Conservation (phyloP, 2,329 filamentous ascomycete genomes). For the Alternaria novae-zelandiae region DNA sequence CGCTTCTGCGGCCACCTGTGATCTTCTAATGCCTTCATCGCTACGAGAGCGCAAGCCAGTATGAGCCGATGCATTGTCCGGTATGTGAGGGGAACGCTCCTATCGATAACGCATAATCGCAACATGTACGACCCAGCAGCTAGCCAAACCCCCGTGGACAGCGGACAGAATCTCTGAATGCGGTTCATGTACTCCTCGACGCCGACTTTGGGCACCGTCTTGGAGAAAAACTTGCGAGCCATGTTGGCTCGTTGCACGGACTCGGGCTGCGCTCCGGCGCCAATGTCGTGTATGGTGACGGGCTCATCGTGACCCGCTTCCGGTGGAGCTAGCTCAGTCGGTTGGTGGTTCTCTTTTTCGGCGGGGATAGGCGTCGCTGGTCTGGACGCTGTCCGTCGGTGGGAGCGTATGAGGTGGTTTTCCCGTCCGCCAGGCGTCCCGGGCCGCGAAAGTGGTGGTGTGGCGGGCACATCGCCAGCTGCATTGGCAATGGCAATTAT, state of each 20-base stretch:
- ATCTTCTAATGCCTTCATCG: constrained; percentile 95
- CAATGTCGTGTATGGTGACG: constrained; percentile 51
- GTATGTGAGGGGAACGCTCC: constrained; percentile 78
- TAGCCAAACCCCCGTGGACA: constrained; percentile 92
- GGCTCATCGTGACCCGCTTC: constrained; percentile 60
- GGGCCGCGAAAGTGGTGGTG: constrained; percentile 70
- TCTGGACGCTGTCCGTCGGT: constrained; percentile 46
- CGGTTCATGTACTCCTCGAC: constrained; percentile 85
- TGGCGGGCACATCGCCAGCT: constrained; percentile 80
- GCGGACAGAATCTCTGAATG: constrained; percentile 88
- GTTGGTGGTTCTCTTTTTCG: constrained; percentile 49
- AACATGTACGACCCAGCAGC: constrained; percentile 88
- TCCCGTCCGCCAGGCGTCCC: constrained; percentile 59
- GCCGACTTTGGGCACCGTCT: constrained; percentile 80
- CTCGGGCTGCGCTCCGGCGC: constrained; percentile 74
- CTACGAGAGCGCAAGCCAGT: constrained; percentile 82
- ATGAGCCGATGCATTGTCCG: constrained; percentile 87
- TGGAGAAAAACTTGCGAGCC: constrained; percentile 91
- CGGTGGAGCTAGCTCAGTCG: constrained; percentile 54
- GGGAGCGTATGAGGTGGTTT: constrained; percentile 31
- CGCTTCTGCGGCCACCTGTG: constrained; percentile 83
- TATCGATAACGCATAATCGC: constrained; percentile 74
- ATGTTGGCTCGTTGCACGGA: constrained; percentile 84
- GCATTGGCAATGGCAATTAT: constrained; percentile 68
- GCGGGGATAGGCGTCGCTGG: constrained; percentile 49